Percentiles rank a stretch among this genome's conserved stretches.
Conservation (phyloP, 495 filamentous ascomycete species). For the Podospora sp. region DNA sequence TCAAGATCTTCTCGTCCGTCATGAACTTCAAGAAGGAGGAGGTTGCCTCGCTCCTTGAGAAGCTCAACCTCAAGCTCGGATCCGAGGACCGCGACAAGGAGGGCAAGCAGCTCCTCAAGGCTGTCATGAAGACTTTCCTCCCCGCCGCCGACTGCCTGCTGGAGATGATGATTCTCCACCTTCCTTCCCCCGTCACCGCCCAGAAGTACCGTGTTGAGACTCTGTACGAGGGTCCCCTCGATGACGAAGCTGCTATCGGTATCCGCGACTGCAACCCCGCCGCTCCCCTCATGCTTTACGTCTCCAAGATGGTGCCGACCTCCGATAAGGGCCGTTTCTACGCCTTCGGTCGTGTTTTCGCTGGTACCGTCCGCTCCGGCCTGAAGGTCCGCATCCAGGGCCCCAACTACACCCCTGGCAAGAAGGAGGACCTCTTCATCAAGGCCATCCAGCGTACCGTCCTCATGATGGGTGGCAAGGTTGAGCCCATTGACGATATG, state of each 20-base stretch:
- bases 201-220: slow-evolving; percentile 99
- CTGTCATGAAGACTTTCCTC: slow-evolving; percentile 97
- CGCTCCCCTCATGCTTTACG: slow-evolving; percentile 98
- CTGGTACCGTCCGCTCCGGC: slow-evolving; percentile 95
- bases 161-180: slow-evolving; percentile 99
- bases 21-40: slow-evolving; percentile 99
- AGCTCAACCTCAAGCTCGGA: slow-evolving; percentile 89
- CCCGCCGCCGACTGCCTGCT: slow-evolving; percentile 96
- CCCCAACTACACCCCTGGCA: slow-evolving; percentile 96
- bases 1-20: slow-evolving; percentile 92
- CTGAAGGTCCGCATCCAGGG: slow-evolving; percentile 99
- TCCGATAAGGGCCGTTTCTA: slow-evolving; percentile 99
- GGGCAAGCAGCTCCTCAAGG: slow-evolving; percentile 96
- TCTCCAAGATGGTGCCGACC: slow-evolving; percentile 99
- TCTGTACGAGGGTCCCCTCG: slow-evolving; percentile 93
- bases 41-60: slow-evolving; percentile 75
- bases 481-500: slow-evolving; percentile 99
- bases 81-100: slow-evolving; percentile 88
- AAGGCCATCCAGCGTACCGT: slow-evolving; percentile 99
- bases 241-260: slow-evolving; percentile 89
- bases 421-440: slow-evolving; percentile 99
- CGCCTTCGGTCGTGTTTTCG: slow-evolving; percentile 99
- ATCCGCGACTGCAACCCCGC: slow-evolving; percentile 98
- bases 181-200: slow-evolving; percentile 93
- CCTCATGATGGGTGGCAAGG: slow-evolving; percentile 99